Evolutionary conservation across 345 rosid species (phyloP).

Genomic region (Geranium brycei): DNA sequence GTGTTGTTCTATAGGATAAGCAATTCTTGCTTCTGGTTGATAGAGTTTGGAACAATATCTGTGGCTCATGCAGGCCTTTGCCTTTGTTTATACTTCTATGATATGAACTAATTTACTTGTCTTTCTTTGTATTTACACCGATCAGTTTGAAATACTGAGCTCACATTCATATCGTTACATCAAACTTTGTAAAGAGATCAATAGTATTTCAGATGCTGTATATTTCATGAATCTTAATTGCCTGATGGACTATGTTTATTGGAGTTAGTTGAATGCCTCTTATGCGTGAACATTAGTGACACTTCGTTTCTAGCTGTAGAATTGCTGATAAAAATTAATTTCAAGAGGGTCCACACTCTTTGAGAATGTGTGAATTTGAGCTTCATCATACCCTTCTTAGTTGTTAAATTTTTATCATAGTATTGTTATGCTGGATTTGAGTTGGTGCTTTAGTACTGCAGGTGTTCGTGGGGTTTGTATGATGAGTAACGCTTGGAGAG

Average conservation of each 20-base stretch:
- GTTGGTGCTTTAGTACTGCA: conserved; percentile 7
- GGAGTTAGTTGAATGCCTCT: neutral
- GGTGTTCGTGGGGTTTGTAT: conserved; percentile 61
- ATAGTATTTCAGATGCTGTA: too few species aligned
- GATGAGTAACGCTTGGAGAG: conserved; percentile 70
- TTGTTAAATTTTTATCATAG: too few species aligned
- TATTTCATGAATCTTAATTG: too few species aligned
- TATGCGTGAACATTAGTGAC: neutral
- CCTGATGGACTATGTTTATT: too few species aligned
- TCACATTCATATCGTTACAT: too few species aligned
- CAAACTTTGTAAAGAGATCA: too few species aligned
- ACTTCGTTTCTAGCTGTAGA: neutral
- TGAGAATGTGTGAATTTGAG: neutral
- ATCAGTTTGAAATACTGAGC: too few species aligned
- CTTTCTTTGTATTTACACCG: too few species aligned
- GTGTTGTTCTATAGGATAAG: too few species aligned
- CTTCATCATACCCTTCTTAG: too few species aligned
- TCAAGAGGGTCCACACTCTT: neutral
- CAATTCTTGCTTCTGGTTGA: neutral
- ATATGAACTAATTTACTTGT: too few species aligned
- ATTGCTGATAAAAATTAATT: neutral
- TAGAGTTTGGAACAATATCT: neutral
- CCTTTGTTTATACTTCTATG: too few species aligned
- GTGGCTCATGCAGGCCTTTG: neutral
- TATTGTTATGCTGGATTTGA: neutral